phyloP scores from a whole-genome alignment of 768 basidiomycete species.

The Tremella mesenterica region DNA sequence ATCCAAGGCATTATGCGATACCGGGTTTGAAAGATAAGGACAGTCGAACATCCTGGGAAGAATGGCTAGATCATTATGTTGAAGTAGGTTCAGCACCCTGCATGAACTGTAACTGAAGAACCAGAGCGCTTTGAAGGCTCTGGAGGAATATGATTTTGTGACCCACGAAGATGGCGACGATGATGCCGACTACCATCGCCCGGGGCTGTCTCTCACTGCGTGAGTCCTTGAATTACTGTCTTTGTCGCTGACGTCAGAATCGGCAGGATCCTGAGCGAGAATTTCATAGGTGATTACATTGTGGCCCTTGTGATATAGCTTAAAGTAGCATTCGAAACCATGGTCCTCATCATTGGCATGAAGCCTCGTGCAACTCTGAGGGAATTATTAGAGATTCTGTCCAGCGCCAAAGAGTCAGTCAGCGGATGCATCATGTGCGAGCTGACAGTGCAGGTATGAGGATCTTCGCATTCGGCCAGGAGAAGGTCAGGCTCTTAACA shows the following conservation, averaged over 20 bases:
- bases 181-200: neutral
- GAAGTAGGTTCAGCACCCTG: slow-evolving; percentile 46
- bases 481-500: slow-evolving; percentile 25
- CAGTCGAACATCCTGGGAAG: slow-evolving; percentile 58
- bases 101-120: neutral
- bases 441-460: slow-evolving; percentile 15
- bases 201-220: neutral
- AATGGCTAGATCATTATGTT: slow-evolving; percentile 65
- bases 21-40: slow-evolving; percentile 46
- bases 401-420: slow-evolving; percentile 26
- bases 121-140: slow-evolving; percentile 47
- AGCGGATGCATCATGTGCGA: too few relatives aligned
- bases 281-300: slow-evolving; percentile 11
- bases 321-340: slow-evolving; percentile 11
- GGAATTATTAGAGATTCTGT: slow-evolving; percentile 19
- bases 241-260: slow-evolving; percentile 4
- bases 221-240: neutral
- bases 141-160: slow-evolving; percentile 46
- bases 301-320: neutral
- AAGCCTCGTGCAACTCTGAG: slow-evolving; percentile 8
- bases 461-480: slow-evolving; percentile 34
- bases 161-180: slow-evolving; percentile 51
- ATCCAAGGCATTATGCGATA: slow-evolving; percentile 67
- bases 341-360: slow-evolving; percentile 23
- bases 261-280: slow-evolving; percentile 27